These are phyloP conservation scores for Apiospora marii DNA, from an alignment of 2,329 filamentous ascomycete species.

Conservation along the genomic window DNA sequence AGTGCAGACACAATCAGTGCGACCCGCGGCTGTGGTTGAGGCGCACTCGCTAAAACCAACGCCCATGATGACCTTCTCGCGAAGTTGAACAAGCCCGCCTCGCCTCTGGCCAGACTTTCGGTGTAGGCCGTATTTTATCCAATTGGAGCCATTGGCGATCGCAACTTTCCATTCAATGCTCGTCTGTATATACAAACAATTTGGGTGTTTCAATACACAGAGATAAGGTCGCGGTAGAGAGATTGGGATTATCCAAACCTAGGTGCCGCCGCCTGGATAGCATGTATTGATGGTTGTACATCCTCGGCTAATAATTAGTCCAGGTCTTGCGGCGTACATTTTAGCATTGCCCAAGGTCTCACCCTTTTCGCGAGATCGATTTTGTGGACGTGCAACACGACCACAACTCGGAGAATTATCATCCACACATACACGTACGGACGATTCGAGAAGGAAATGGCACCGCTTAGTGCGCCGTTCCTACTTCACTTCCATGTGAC, in stretches of 20 bases:
- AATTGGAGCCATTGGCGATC: background rate
- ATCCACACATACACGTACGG: background rate
- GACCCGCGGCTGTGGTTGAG: slow-evolving; percentile 15
- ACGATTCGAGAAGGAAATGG: background rate
- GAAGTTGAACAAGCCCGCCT: background rate
- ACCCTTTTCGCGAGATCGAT: slow-evolving; percentile 18
- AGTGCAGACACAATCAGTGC: background rate
- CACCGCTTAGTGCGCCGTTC: background rate
- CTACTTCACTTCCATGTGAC: background rate
- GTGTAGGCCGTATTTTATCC: background rate
- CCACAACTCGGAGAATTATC: background rate
- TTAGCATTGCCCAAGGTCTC: slow-evolving; percentile 13
- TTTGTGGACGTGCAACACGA: background rate
- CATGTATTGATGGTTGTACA: background rate
- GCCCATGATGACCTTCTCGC: background rate
- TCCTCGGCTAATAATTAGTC: slow-evolving; percentile 3
- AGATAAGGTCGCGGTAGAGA: background rate
- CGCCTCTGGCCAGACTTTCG: background rate
- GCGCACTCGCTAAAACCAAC: slow-evolving; percentile 14
- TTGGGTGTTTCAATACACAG: background rate
- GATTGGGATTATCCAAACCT: background rate
- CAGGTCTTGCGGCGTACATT: background rate
- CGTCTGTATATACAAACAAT: background rate
- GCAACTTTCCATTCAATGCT: background rate
- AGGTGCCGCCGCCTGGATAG: background rate